Evolutionary conservation across 2,329 filamentous ascomycete genomes (phyloP).

Genomic region (Colletotrichum echinochloae): DNA sequence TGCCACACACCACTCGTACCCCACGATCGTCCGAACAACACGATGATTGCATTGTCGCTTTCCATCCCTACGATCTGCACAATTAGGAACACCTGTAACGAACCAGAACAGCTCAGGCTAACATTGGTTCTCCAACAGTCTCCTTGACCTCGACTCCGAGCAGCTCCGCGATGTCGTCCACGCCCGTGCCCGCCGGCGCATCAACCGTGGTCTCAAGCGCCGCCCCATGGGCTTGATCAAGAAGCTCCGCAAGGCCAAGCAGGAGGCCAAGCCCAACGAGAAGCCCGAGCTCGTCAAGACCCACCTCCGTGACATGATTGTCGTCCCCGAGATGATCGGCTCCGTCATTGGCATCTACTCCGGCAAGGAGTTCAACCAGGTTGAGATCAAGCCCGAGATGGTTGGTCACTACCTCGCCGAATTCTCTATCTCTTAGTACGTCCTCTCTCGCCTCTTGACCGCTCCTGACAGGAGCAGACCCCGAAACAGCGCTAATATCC

Average conservation of each 20-base stretch:
- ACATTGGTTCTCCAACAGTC: conserved; percentile 66
- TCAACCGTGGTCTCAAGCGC: conserved; percentile 99
- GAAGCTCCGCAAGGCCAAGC: conserved; percentile 99
- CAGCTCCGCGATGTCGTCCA: conserved; percentile 99
- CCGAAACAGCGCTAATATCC: conserved; percentile 60
- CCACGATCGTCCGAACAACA: conserved; percentile 7
- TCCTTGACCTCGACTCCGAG: conserved; percentile 98
- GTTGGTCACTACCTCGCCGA: conserved; percentile 99
- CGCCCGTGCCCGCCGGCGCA: conserved; percentile 96
- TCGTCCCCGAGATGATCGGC: conserved; percentile 99
- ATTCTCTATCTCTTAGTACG: conserved; percentile 99
- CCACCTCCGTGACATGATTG: conserved; percentile 99
- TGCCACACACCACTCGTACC: conserved; percentile 4
- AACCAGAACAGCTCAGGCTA: conserved; percentile 39
- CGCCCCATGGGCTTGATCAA: conserved; percentile 99
- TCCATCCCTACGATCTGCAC: conserved; percentile 1
- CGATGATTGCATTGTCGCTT: conserved; percentile 7
- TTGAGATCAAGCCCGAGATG: conserved; percentile 99
- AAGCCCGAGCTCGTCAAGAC: conserved; percentile 99
- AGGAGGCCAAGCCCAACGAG: conserved; percentile 99
- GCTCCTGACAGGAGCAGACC: background rate
- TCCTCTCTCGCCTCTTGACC: conserved; percentile 48
- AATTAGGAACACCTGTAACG: conserved; percentile 9
- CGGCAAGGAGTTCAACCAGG: conserved; percentile 99
- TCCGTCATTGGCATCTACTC: conserved; percentile 99